Conservation (phyloP, 2,329 filamentous ascomycete genomes). For the Rutstroemia sp. region DNA sequence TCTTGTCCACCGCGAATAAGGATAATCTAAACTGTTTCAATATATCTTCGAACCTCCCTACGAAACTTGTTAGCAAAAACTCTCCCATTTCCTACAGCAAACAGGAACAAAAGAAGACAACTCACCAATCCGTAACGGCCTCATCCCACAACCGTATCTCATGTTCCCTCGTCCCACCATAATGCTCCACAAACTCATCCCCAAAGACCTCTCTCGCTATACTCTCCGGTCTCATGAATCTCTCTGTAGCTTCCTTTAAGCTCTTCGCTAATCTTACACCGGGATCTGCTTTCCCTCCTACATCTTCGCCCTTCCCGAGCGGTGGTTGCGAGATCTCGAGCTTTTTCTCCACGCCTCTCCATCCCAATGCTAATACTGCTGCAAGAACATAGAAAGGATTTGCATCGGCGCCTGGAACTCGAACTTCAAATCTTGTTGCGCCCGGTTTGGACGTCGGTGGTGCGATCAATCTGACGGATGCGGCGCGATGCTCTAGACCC, state of each 20-base stretch:
- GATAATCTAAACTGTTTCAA: conserved; percentile 47
- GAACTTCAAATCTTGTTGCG: conserved; percentile 85
- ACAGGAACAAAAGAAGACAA: conserved; percentile 23
- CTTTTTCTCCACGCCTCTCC: conserved; percentile 89
- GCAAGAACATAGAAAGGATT: conserved; percentile 85
- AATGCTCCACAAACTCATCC: conserved; percentile 93
- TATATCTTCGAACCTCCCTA: conserved; percentile 72
- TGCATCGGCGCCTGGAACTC: conserved; percentile 88
- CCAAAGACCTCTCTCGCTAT: conserved; percentile 92
- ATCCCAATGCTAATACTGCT: conserved; percentile 80
- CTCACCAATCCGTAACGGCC: conserved; percentile 88
- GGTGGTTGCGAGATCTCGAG: conserved; percentile 75
- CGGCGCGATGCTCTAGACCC: conserved; percentile 91
- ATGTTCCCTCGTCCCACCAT: conserved; percentile 83
- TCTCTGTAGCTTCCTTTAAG: conserved; percentile 73
- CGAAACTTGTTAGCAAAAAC: conserved; percentile 12
- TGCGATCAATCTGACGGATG: conserved; percentile 81
- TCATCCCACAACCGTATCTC: conserved; percentile 90
- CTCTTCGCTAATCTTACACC: conserved; percentile 77
- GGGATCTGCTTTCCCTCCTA: conserved; percentile 63
- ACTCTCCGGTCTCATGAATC: conserved; percentile 71
- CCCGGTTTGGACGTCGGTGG: conserved; percentile 79
- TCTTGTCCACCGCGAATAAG: no score
- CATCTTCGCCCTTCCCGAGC: conserved; percentile 75
- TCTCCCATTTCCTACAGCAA: not conserved